phyloP scores from a whole-genome alignment of 2,329 filamentous ascomycete species.

The Alternaria infectoria region DNA sequence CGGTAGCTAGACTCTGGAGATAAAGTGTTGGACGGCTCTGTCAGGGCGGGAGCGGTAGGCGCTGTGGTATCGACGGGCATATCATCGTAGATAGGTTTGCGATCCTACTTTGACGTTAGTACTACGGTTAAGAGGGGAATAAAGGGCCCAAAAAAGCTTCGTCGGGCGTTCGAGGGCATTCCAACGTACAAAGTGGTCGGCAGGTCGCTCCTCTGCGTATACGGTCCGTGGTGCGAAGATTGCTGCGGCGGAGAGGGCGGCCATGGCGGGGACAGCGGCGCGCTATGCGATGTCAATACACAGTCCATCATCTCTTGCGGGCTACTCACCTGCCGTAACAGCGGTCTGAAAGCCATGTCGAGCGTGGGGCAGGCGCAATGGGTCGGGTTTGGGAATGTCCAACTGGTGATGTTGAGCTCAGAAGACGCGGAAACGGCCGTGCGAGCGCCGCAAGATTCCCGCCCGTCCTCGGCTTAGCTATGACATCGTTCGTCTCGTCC shows the following conservation, averaged over 20 bases:
- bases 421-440: constrained; percentile 13
- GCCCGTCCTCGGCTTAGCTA: constrained; percentile 23
- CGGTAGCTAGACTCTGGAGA: constrained; percentile 37
- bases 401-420: constrained; percentile 31
- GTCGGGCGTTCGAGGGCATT: not conserved
- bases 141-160: not conserved
- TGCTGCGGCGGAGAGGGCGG: constrained; percentile 53
- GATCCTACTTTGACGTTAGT: constrained; percentile 29
- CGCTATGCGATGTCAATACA: constrained; percentile 48
- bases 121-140: not conserved
- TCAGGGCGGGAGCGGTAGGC: constrained; percentile 47
- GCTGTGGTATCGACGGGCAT: constrained; percentile 47
- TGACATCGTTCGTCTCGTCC: constrained; percentile 19
- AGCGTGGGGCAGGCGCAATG: constrained; percentile 41
- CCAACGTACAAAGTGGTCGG: constrained; percentile 27
- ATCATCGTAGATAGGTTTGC: constrained; percentile 80
- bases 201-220: constrained; percentile 55
- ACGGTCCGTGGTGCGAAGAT: constrained; percentile 55
- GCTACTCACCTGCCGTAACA: constrained; percentile 59
- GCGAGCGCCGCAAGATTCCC: constrained; percentile 9
- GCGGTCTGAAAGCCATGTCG: constrained; percentile 61
- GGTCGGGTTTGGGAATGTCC: constrained; percentile 27
- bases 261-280: constrained; percentile 56
- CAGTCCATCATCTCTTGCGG: too few species aligned
- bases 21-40: constrained; percentile 38